A percentile compares a stretch with the other conserved stretches of the same genome.
These are phyloP conservation scores for Phaseolus lunatus DNA, from an alignment of 306 rosid genomes.

Conservation along the genomic window DNA sequence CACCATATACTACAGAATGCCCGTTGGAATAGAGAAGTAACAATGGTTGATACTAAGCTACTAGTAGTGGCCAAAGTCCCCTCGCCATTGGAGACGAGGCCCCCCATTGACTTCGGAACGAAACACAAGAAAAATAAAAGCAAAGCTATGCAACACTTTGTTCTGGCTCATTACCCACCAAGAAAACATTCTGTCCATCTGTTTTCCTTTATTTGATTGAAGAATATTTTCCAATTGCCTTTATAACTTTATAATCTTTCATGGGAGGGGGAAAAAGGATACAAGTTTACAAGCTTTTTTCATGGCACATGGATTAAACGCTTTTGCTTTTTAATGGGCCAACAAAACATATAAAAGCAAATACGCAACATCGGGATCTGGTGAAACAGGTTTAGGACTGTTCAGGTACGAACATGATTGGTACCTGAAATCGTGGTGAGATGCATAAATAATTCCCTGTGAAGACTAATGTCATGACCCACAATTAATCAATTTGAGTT, in stretches of 20 bases:
- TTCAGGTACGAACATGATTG: conserved; percentile 53
- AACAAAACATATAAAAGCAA: conserved; percentile 54
- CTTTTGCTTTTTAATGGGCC: conserved; percentile 61
- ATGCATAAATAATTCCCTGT: background rate
- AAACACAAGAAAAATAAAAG: conserved; percentile 51
- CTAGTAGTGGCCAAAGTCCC: conserved; percentile 21
- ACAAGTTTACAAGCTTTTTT: conserved; percentile 57
- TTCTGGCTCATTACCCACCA: conserved; percentile 55
- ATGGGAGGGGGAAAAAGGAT: conserved; percentile 42
- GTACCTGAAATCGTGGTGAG: conserved; percentile 40
- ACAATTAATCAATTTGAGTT: conserved; percentile 9
- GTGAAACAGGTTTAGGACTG: conserved; percentile 44
- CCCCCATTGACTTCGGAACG: conserved; percentile 53
- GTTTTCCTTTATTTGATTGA: conserved; percentile 56
- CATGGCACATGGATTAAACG: conserved; percentile 63
- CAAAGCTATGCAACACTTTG: conserved; percentile 51
- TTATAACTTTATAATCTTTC: conserved; percentile 53
- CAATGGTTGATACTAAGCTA: too few relatives aligned
- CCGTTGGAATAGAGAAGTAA: background rate
- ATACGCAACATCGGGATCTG: conserved; percentile 63
- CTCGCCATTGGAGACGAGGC: conserved; percentile 31
- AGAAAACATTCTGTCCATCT: conserved; percentile 59
- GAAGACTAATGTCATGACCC: conserved; percentile 6
- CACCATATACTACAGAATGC: background rate
- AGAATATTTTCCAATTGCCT: conserved; percentile 61